phyloP scores from a whole-genome alignment of 1,139 yeast genomes.

The Suhomyces terraborum region DNA sequence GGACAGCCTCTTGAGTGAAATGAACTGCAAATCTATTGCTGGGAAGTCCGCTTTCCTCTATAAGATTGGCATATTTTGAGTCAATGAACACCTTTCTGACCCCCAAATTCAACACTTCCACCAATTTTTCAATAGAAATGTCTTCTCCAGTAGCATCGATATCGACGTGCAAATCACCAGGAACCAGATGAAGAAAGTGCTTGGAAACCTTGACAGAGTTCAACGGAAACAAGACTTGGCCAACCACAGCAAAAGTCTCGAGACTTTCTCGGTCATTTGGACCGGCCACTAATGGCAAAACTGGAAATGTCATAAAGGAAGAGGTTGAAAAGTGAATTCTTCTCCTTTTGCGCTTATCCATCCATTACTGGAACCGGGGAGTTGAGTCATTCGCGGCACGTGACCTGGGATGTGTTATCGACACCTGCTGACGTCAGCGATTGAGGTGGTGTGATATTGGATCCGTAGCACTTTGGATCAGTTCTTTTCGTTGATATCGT shows the following conservation, averaged over 20 bases:
- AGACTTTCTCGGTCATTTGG: conserved; percentile 25
- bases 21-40: conserved; percentile 55
- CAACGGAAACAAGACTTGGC: conserved; percentile 41
- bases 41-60: conserved; percentile 60
- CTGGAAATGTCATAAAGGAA: conserved; percentile 44
- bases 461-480: too few relatives aligned
- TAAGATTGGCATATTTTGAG: conserved; percentile 32
- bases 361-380: background rate
- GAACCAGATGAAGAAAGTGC: conserved; percentile 40
- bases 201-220: conserved; percentile 30
- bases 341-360: background rate
- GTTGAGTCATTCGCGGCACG: conserved; percentile 12
- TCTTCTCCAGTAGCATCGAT: conserved; percentile 35
- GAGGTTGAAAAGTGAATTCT: background rate
- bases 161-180: conserved; percentile 32
- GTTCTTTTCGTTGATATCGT: conserved; percentile 5
- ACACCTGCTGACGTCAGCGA: conserved; percentile 3
- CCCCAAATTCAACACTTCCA: conserved; percentile 69
- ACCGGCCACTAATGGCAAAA: conserved; percentile 41
- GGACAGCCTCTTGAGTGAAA: conserved; percentile 19
- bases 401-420: conserved; percentile 1
- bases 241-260: conserved; percentile 37
- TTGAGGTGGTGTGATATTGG: too few relatives aligned
- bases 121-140: conserved; percentile 42
- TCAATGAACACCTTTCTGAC: conserved; percentile 53